phyloP scores from a whole-genome alignment of 768 basidiomycete genomes.

The Collybia sp. region DNA sequence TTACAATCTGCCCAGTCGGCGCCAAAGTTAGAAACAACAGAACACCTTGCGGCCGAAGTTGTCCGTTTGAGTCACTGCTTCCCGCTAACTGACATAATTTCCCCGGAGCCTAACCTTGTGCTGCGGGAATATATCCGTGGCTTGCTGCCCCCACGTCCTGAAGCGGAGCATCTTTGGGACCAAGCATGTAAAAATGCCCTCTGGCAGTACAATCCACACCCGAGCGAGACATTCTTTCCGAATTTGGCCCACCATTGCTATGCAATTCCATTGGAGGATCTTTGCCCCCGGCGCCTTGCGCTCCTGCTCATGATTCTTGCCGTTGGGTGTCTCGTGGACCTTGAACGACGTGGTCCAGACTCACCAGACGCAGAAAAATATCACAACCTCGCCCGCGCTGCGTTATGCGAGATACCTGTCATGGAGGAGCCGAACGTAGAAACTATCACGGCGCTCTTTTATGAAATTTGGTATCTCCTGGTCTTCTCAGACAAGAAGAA shows the following conservation, averaged over 20 bases:
- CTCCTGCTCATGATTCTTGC: conserved; percentile 68
- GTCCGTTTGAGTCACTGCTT: conserved; percentile 52
- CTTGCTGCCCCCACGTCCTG: conserved; percentile 49
- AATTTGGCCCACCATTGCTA: conserved; percentile 66
- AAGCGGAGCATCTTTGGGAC: conserved; percentile 58
- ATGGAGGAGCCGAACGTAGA: conserved; percentile 69
- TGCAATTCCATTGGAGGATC: conserved; percentile 41
- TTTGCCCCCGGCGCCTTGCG: conserved; percentile 60
- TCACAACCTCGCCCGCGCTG: conserved; percentile 53
- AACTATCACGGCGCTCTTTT: conserved; percentile 54
- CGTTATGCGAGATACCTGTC: conserved; percentile 56
- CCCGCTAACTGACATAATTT: conserved; percentile 42
- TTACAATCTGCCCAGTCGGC: conserved; percentile 1
- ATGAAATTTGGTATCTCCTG: conserved; percentile 61
- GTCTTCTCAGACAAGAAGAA: conserved; percentile 70
- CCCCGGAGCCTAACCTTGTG: conserved; percentile 46
- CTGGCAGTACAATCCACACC: conserved; percentile 72
- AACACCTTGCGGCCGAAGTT: conserved; percentile 35
- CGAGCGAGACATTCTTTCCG: conserved; percentile 59
- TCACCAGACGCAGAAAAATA: conserved; percentile 56
- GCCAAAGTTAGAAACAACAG: conserved; percentile 18
- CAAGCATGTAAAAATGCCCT: conserved; percentile 60
- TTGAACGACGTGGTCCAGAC: conserved; percentile 36
- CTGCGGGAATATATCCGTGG: conserved; percentile 52
- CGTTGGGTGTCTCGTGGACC: conserved; percentile 63